Base-by-base conservation (phyloP, 805 yeast genomes). In the Tetrapisispora taiwanensis region DNA sequence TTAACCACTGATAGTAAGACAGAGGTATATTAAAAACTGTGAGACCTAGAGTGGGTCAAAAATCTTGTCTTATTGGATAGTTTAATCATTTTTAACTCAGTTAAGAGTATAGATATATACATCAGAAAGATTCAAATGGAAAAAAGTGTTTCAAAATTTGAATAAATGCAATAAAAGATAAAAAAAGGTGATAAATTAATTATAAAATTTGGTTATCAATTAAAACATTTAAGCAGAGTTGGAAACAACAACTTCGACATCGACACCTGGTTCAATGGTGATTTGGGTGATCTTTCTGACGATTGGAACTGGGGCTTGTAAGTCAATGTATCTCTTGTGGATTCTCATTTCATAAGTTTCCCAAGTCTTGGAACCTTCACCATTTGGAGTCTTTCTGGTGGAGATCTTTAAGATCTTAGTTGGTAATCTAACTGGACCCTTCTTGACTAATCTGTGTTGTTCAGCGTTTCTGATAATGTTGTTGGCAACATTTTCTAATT, bases 291-390 rank as follows among this genome's bases (percentile, higher is more conserved):
- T 87, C 75, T 82, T 84, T 84, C 84, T 88, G 73, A 90, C 95
- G 59, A 80, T 72, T 56, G 78, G 75, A 68, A 95, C 86, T 73
- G 97, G 95, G 59, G 97, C 95, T 75, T 85, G 90, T 73, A 92
- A 81, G 78, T 89, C 96, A 68, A 92, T 87, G 74, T 87, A 84
- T 78, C 99, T 89, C 94, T 92, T 92, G 95, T 92, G 98, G 81
- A 92, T 88, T 84, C 97, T 90, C 95, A 92, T 84, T 81, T 92
- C 98, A 75, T 81, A 92, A 66, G 94, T 78, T 72, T 92, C 99
- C 97, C 97, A 92, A 67, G 99, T 92, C 90, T 92, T 92, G 65
- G 98, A 92, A 92, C 99, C 99, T 80, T 92, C 97, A 92, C 99
- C 99, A 75, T 94, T 94, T 69, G 99, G 99, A 70, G 98, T 84